phyloP scores from a whole-genome alignment of 2,329 filamentous ascomycete species.

The Fusarium avenaceum region DNA sequence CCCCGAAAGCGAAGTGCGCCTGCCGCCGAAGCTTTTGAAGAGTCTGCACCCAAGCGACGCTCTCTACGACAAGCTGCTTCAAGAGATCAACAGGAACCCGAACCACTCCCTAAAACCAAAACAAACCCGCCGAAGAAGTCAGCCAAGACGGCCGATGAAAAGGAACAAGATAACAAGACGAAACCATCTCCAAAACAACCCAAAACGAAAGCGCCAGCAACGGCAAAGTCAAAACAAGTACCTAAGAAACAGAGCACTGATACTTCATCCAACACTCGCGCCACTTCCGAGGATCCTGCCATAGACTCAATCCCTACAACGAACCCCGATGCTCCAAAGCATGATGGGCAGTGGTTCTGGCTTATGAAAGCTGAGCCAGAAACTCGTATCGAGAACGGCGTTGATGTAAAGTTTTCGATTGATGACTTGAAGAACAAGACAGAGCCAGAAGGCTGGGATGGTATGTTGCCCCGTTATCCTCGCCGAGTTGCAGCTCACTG shows the following conservation, averaged over 20 bases:
- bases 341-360: conserved; percentile 72
- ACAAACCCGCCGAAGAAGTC: conserved; percentile 5
- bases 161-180: conserved; percentile 13
- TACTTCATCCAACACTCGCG: background rate
- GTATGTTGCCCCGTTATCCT: conserved; percentile 59
- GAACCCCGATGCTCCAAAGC: conserved; percentile 57
- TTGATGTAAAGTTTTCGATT: conserved; percentile 94
- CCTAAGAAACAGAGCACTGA: background rate
- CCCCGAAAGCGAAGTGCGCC: conserved; percentile 33
- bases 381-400: conserved; percentile 84
- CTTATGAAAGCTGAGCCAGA: conserved; percentile 92
- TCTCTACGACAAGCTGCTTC: conserved; percentile 37
- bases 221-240: background rate
- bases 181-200: background rate
- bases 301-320: conserved; percentile 53
- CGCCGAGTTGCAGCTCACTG: background rate
- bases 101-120: background rate
- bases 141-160: background rate
- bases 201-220: fast-evolving
- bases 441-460: conserved; percentile 91
- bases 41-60: conserved; percentile 27
- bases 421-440: conserved; percentile 82
- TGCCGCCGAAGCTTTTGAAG: background rate
- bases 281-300: conserved; percentile 49
- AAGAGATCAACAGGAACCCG: background rate